Base-by-base conservation (phyloP, 345 rosid species). In the Corymbia maculata region DNA sequence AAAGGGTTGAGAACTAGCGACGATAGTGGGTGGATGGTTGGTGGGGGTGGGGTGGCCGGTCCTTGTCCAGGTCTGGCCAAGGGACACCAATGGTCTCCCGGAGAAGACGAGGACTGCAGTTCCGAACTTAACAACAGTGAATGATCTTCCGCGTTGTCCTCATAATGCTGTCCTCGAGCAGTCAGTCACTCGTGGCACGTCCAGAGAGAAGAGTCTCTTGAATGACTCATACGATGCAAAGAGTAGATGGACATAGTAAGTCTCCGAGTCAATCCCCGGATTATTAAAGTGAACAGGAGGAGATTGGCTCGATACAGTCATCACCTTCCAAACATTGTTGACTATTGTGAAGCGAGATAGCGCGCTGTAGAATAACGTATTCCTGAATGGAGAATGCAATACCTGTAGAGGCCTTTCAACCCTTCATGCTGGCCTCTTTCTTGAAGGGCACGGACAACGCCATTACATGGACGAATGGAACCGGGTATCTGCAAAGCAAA, bases 191-290 rank as follows among this genome's bases (percentile, higher is more conserved):
- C 84, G 89, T 6, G 92, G 87, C 57, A 90, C 90, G 85, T 94
- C 92, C 86, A 92, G 64, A 88, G 93, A 92, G 88, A 95, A 91
- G 68, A 94, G 79, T 88, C 92, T 90, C 90, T 95, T 96, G 92
- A 96, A 94, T 88, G 92, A 93, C 89, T 97, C 99, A 64, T 97
- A 97, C 7, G 99, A 97, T 22, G 97, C 89, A 88, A 97, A 97
- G 93, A 97, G 96, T 59, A 97, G 92, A 95, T 89, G 87, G 95
- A 97, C 95, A 95, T 97, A 26, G 95, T 90, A 92, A 97, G 90
- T 88, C 99, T 94, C 7, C 97, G 98, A 89, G 95, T 88, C 92
- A 97, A 93, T 61, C 98, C 98, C 95, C 99, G 95, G 93, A 89
- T 79, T 42, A 89, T 52, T 86, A 87, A 59, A 86, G 64, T 8